Percentiles rank a stretch among this genome's conserved stretches.
phyloP scores from a whole-genome alignment of 2,329 filamentous ascomycete species.

The Clarireedia hainanense region DNA sequence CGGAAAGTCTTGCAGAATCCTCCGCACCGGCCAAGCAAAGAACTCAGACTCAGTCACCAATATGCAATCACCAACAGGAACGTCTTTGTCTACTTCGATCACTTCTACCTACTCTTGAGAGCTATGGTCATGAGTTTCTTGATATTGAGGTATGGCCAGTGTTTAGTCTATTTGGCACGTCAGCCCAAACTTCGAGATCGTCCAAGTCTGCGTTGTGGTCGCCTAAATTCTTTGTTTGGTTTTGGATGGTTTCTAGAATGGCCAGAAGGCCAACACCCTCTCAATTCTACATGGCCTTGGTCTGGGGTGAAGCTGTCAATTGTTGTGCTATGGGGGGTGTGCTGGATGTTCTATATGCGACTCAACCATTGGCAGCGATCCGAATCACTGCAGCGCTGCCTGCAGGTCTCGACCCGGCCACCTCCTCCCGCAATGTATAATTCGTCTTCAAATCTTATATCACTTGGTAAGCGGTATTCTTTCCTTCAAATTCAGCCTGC shows the following conservation, averaged over 20 bases:
- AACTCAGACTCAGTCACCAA: neutral
- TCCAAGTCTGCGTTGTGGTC: neutral
- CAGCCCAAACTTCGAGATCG: neutral
- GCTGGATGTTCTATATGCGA: constrained; percentile 22
- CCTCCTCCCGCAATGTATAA: neutral
- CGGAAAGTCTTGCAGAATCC: neutral
- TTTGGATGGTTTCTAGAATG: constrained; percentile 24
- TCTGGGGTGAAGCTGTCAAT: constrained; percentile 21
- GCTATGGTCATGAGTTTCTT: neutral
- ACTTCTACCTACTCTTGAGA: neutral
- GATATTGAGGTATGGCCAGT: neutral
- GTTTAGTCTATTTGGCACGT: neutral
- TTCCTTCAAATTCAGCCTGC: neutral
- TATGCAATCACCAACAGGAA: neutral
- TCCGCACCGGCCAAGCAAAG: neutral
- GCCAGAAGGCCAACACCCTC: constrained; percentile 17
- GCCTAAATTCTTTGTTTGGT: constrained; percentile 13
- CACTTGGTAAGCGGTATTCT: neutral
- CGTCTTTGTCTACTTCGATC: neutral
- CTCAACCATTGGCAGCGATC: neutral
- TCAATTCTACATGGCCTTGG: constrained; percentile 25
- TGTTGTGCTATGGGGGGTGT: constrained; percentile 22
- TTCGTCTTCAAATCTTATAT: neutral
- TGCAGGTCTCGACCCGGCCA: neutral
- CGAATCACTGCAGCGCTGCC: neutral